Percentiles rank a stretch among this genome's conserved stretches.
Conservation (phyloP, 305 asterid species). For the Solanum hybrid region DNA sequence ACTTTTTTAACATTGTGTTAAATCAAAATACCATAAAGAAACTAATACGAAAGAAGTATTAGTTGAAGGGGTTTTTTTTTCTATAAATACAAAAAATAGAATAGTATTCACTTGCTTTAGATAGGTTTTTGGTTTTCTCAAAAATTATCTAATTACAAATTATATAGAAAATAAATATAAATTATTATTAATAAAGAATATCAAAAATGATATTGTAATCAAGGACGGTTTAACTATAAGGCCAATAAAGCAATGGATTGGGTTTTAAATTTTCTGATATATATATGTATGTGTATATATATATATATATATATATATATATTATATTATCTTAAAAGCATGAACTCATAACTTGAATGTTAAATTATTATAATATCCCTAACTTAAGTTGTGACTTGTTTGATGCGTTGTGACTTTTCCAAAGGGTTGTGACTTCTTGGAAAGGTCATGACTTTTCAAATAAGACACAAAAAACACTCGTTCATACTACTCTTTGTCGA, state of each 20-base stretch:
- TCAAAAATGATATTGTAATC: not conserved
- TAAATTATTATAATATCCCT: too few species aligned
- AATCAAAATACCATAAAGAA: not conserved
- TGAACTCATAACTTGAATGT: too few species aligned
- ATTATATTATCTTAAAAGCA: too few species aligned
- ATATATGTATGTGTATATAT: too few species aligned
- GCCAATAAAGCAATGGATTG: not conserved
- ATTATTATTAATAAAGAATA: not conserved
- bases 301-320: too few species aligned
- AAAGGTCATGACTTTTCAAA: too few species aligned
- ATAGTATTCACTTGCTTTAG: not conserved
- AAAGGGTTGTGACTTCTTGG: too few species aligned
- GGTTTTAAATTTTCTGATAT: not conserved
- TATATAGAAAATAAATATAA: not conserved
- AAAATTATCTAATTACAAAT: not conserved
- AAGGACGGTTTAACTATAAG: not conserved
- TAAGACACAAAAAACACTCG: too few species aligned
- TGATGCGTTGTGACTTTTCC: too few species aligned
- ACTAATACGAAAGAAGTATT: not conserved
- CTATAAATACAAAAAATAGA: not conserved
- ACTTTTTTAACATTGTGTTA: not conserved
- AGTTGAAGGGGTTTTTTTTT: not conserved
- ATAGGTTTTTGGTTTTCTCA: not conserved
- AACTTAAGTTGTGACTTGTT: too few species aligned
- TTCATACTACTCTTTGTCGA: too few species aligned